Evolutionary conservation across 371 early-diverging fungal genomes (phyloP), one percentile per base, ranked within the genome.

Genomic region (Nosema granulosis): DNA sequence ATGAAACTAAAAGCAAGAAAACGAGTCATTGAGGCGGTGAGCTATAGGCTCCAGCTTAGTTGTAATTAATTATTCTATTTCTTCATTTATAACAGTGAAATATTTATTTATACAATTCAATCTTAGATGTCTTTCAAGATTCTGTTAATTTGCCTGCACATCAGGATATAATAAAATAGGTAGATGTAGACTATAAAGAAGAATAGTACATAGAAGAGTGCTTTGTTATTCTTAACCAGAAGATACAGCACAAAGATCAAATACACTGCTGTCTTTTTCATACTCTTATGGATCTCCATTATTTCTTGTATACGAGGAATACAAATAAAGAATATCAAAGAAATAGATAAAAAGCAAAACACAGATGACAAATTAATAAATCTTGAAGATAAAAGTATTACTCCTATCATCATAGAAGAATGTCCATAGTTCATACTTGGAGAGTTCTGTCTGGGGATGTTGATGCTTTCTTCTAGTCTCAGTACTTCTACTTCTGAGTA

Each of bases 331-430:
- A 32, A 59, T 16, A 76, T 69, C 35, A 76, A 61, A 63, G 76
- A 65, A 49, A 50, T 16, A 29, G 51, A 59, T 13, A 69, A 24
- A 34, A 69, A 52, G 61, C 63, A 68, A 32, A 76, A 76, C 1
- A 70, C 76, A n/a, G 69, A 68, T n/a, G 71, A 69, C 12, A 63
- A 34, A 34, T 72, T 38, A 3, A 63, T 38, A 22, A 80, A 52
- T 66, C 80, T 68, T 20, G 76, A 76, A 34, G 70, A 61, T 0
- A 76, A 37, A 6, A 70, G 49, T 20, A 80, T 72, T 18, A 76
- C 56, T 37, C 69, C 57, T 20, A 80, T 34, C 18, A 67, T 51
- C 12, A 68, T 52, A 26, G 76, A 32, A 16, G 68, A 58, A 43
- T 70, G 24, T 12, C 77, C 77, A 35, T 51, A 34, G 0, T 35